phyloP scores from a whole-genome alignment of 2,329 filamentous ascomycete species.

The Alternaria sp. region DNA sequence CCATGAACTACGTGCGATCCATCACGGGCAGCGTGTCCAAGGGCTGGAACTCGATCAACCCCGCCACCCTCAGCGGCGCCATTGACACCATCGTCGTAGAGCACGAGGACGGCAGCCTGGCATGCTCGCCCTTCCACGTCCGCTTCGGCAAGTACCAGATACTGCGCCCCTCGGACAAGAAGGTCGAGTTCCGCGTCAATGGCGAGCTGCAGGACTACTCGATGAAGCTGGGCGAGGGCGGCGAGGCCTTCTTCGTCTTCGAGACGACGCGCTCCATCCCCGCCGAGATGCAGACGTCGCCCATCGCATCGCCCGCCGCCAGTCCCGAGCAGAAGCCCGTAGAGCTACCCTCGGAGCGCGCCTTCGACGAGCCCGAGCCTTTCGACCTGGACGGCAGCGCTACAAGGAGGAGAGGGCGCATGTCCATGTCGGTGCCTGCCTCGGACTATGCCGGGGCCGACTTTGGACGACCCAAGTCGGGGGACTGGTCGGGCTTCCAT shows the following conservation, averaged over 20 bases:
- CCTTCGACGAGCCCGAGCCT: conserved; percentile 71
- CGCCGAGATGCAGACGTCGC: conserved; percentile 92
- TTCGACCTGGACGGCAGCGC: conserved; percentile 66
- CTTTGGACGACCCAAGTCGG: conserved; percentile 36
- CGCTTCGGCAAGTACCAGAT: conserved; percentile 99
- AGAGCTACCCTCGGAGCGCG: conserved; percentile 52
- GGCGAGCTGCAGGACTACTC: conserved; percentile 88
- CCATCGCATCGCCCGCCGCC: conserved; percentile 84
- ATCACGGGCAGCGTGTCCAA: conserved; percentile 95
- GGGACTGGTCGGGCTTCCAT: conserved; percentile 45
- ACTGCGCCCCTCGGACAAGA: conserved; percentile 94
- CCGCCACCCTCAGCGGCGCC: conserved; percentile 92
- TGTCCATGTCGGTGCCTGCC: conserved; percentile 40
- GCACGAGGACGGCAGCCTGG: conserved; percentile 84
- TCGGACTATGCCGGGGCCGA: conserved; percentile 27
- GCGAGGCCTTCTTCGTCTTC: conserved; percentile 98
- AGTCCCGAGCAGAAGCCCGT: conserved; percentile 73
- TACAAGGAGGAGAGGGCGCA: conserved; percentile 30
- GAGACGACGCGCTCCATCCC: conserved; percentile 92
- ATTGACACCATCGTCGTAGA: conserved; percentile 99
- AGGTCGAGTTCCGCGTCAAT: conserved; percentile 98
- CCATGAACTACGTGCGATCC: conserved; percentile 97
- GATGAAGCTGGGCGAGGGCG: conserved; percentile 97
- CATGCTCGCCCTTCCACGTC: conserved; percentile 97
- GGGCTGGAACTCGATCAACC: conserved; percentile 99